Evolutionary conservation across 1,284 basidiomycete genomes (phyloP).

Genomic region (Laetiporus sulphureus): DNA sequence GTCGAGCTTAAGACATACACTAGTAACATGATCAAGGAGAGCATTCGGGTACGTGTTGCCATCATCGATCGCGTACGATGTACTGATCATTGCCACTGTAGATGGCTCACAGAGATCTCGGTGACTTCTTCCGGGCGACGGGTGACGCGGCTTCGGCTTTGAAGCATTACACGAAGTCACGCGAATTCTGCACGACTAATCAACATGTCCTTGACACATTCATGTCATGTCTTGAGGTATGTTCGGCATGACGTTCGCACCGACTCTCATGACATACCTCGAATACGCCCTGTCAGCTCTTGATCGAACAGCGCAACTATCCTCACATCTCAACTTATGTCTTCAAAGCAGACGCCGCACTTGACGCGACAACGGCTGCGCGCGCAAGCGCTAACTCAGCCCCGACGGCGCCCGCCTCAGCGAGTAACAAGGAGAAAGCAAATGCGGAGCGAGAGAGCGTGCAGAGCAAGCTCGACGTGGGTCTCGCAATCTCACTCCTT

Average conservation of each 20-base stretch:
- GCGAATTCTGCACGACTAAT: conserved; percentile 82
- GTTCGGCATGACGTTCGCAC: conserved; percentile 6
- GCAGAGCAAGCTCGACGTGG: conserved; percentile 75
- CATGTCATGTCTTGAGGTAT: conserved; percentile 70
- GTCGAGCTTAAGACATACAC: conserved; percentile 86
- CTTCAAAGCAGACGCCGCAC: conserved; percentile 84
- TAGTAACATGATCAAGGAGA: conserved; percentile 93
- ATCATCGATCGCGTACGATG: background rate
- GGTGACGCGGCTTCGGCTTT: conserved; percentile 69
- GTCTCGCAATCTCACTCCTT: conserved; percentile 66
- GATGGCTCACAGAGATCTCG: conserved; percentile 84
- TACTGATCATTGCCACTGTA: conserved; percentile 2
- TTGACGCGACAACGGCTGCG: conserved; percentile 49
- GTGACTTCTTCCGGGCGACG: conserved; percentile 60
- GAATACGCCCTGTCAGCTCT: conserved; percentile 41
- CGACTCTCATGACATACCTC: no score
- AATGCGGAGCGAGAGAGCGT: conserved; percentile 54
- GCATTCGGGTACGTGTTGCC: conserved; percentile 62
- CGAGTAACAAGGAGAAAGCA: conserved; percentile 28
- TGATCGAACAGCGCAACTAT: conserved; percentile 81
- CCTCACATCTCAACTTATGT: conserved; percentile 80
- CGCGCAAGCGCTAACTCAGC: conserved; percentile 14
- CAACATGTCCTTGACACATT: conserved; percentile 86
- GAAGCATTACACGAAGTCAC: conserved; percentile 76
- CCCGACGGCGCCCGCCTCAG: conserved; percentile 16